Conservation (phyloP, 2,329 filamentous ascomycete genomes). For the Dactylellina cionopaga region DNA sequence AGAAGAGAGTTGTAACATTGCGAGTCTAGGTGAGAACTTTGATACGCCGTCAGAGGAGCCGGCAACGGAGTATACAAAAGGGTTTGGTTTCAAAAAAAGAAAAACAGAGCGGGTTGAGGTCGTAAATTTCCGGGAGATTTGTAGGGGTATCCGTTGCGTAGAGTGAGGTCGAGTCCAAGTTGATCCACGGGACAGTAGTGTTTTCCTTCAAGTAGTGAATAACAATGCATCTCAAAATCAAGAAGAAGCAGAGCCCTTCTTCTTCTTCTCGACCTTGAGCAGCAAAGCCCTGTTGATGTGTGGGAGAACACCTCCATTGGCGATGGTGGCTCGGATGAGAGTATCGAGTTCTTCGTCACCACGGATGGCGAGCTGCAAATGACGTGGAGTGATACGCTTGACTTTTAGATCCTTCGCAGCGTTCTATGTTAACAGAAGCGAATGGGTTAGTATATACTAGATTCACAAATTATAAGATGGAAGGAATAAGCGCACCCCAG, state of each 20-base stretch:
- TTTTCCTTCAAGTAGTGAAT: background rate
- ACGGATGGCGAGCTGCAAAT: constrained; percentile 96
- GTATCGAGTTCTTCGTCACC: constrained; percentile 98
- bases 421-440: constrained; percentile 68
- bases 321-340: constrained; percentile 95
- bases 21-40: background rate
- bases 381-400: constrained; percentile 98
- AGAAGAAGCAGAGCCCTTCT: constrained; percentile 67
- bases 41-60: too few relatives aligned
- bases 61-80: background rate
- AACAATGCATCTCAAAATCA: constrained; percentile 16
- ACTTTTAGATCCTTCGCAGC: constrained; percentile 99
- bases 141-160: constrained; percentile 39
- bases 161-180: constrained; percentile 19
- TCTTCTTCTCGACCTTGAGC: constrained; percentile 97
- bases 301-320: constrained; percentile 97
- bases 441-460: background rate
- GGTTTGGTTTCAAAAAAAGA: background rate
- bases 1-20: background rate
- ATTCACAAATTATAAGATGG: constrained; percentile 52
- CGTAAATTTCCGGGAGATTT: constrained; percentile 10
- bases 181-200: background rate
- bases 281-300: constrained; percentile 98
- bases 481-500: constrained; percentile 71
- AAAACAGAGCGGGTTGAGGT: background rate